Base-by-base conservation (phyloP, 768 basidiomycete genomes). In the Pleurotus salmoneostramineus region DNA sequence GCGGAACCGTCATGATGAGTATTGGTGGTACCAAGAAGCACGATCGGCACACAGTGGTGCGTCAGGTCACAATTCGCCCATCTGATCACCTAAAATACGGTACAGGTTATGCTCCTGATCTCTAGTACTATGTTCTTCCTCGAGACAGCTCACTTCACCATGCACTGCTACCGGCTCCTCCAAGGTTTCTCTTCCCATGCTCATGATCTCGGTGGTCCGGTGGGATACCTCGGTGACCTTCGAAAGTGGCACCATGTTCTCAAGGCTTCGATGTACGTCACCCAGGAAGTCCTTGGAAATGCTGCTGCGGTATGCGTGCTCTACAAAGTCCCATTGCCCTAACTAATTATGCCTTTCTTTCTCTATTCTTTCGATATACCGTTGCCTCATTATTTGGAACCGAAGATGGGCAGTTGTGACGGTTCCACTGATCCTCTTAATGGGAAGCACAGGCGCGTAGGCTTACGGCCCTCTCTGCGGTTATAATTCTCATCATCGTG, bases 331-430 rank as follows among this genome's bases (percentile, higher is more conserved):
- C n/a, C n/a, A n/a, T n/a, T n/a, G n/a, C n/a, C n/a, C n/a, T n/a
- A n/a, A n/a, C n/a, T n/a, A n/a, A n/a, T n/a, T n/a, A n/a, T n/a
- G n/a, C n/a, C n/a, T n/a, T n/a, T n/a, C n/a, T n/a, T n/a, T n/a
- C n/a, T n/a, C n/a, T n/a, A n/a, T n/a, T n/a, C n/a, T n/a, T n/a
- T n/a, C n/a, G n/a, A n/a, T n/a, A n/a, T n/a, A n/a, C n/a, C n/a
- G n/a, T n/a, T 65, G 64, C 50, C 65, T 60, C 61, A 58, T 64
- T 2, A 40, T 65, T 7, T 66, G 65, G 65, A 50, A 57, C 8
- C 32, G 47, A 2, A 37, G 60, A 14, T 62, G 47, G 48, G 6
- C 33, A 7, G 17, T 66, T 10, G 32, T 64, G 6, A 32, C 61
- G 15, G 12, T 63, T 4, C 65, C 65, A 2, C 47, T 48, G 15